Conservation (phyloP, 2,329 filamentous ascomycete species). For the Aspergillus fructus region DNA sequence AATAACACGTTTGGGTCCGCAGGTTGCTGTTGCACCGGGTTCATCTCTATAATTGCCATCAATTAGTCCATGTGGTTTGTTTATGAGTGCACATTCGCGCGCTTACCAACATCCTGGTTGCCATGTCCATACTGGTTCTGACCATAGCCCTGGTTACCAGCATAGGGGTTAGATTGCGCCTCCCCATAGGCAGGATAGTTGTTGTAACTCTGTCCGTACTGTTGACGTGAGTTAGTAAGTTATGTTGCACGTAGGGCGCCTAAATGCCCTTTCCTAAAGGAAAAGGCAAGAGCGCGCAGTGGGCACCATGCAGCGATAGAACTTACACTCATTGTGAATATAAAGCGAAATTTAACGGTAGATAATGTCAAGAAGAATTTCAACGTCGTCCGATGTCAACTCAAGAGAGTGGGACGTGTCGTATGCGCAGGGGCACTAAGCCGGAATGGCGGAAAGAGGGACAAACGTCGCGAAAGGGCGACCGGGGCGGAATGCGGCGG, state of each 20-base stretch:
- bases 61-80: background rate
- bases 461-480: slow-evolving; percentile 9
- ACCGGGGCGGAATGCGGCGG: background rate
- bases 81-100: background rate
- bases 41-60: slow-evolving; percentile 41
- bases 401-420: background rate
- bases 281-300: background rate
- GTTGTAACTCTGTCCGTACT: slow-evolving; percentile 25
- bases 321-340: slow-evolving; percentile 20
- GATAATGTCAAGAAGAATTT: background rate
- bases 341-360: background rate
- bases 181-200: slow-evolving; percentile 54
- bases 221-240: slow-evolving; percentile 25
- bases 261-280: background rate
- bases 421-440: background rate
- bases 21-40: slow-evolving; percentile 28
- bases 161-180: slow-evolving; percentile 28
- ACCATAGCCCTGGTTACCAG: slow-evolving; percentile 29
- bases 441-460: slow-evolving; percentile 14
- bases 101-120: slow-evolving; percentile 30
- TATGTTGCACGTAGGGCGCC: slow-evolving; percentile 16
- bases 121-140: slow-evolving; percentile 29
- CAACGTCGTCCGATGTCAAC: background rate
- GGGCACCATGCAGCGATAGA: background rate
- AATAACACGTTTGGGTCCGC: slow-evolving; percentile 73